Evolutionary conservation across 331 rosid species (phyloP), one percentile per base, ranked within the genome.

Genomic region (Phaseolus coccineus): DNA sequence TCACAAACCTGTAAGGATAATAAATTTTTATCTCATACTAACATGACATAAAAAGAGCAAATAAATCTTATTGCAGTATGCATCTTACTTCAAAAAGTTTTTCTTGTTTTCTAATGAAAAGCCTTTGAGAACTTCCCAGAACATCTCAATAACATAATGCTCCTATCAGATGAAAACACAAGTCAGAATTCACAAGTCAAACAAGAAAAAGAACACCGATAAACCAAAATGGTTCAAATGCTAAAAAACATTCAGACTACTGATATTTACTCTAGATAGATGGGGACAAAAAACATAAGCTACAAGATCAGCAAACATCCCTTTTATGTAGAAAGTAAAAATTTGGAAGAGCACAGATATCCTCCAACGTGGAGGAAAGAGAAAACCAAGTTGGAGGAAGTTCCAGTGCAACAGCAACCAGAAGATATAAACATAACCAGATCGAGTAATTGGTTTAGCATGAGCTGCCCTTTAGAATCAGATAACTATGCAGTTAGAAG

Each of bases 41-140:
- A 76, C 24, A 69, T 31, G 31, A 66, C 84, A 71, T 31, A 35
- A 52, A 53, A 61, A 52, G 69, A 66, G 67, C 71, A 84, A 57
- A 59, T 4, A 47, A 77, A 80, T 31, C 24, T 61, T 42, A 56
- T 22, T 31, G 16, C 71, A 6, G 68, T 74, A 63, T 58, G 42
- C 11, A 71, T 81, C 97, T 87, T 88, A 92, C 98, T 95, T 95
- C 81, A 95, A 83, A 84, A 95, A 85, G 56, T 90, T 93, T 91
- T 91, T 91, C 84, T 95, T 91, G 81, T 93, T 87, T 89, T 93
- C 97, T 84, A 89, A 42, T 50, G 98, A 88, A 87, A 91, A 93
- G 71, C 91, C 88, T 85, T 95, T 95, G 80, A 95, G 89, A 77
- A 89, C 94, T 89, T 93, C 97, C 99, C 98, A 95, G 81, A 93